Percentiles rank a stretch among this genome's conserved stretches.
Conservation (phyloP, 805 yeast genomes). For the Lipomyces spencermartinsiae region DNA sequence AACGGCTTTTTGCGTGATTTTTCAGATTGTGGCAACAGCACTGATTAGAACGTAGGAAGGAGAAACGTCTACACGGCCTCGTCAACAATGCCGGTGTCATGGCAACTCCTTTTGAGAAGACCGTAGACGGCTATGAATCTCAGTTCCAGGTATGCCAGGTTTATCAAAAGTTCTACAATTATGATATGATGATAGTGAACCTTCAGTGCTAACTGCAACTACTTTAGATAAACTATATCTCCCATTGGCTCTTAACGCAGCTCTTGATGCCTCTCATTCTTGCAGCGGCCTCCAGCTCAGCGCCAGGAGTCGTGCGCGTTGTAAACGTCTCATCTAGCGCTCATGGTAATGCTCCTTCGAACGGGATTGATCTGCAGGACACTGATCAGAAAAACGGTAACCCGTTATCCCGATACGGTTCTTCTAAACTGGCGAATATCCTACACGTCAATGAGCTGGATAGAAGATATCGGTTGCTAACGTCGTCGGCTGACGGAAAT, state of each 20-base stretch:
- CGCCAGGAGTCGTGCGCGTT: constrained; percentile 7
- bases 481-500: neutral
- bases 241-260: constrained; percentile 74
- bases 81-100: neutral
- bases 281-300: constrained; percentile 6
- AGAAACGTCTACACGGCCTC: neutral
- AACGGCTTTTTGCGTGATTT: too few species aligned
- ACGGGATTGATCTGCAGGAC: constrained; percentile 12
- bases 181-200: neutral
- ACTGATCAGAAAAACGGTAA: neutral
- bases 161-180: too few species aligned
- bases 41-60: neutral
- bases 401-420: constrained; percentile 11
- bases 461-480: neutral
- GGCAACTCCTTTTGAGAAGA: neutral
- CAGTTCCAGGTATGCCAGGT: neutral
- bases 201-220: neutral
- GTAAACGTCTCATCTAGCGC: constrained; percentile 4
- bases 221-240: constrained; percentile 74
- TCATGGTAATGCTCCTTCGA: neutral
- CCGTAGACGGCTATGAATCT: neutral
- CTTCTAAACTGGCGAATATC: constrained; percentile 16
- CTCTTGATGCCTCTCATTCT: constrained; percentile 14
- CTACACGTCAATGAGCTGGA: constrained; percentile 8
- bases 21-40: neutral